Conservation (phyloP, 345 rosid species). For the Citrus reticulata region DNA sequence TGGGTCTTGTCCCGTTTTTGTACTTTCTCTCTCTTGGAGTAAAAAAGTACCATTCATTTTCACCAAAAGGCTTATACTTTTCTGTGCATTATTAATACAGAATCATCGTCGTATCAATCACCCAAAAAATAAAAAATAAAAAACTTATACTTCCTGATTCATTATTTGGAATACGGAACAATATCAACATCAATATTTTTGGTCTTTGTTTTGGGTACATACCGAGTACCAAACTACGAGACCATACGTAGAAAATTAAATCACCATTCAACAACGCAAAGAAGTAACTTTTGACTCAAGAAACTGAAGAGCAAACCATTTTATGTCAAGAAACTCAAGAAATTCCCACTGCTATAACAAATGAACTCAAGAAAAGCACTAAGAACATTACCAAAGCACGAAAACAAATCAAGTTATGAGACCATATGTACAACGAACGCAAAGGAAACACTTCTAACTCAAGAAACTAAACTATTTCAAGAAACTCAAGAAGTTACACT, state of each 20-base stretch:
- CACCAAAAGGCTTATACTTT: not conserved
- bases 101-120: not conserved
- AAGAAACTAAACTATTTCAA: not conserved
- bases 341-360: no score
- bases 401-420: no score
- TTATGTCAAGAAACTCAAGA: no score
- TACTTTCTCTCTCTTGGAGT: conserved; percentile 24
- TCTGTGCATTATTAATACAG: not conserved
- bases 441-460: not conserved
- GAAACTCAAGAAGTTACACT: not conserved
- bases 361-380: no score
- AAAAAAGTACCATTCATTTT: conserved; percentile 22
- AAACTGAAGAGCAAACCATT: no score
- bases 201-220: not conserved
- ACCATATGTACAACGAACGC: no score
- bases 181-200: not conserved
- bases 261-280: not conserved
- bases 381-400: no score
- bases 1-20: conserved; percentile 14
- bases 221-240: not conserved
- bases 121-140: not conserved
- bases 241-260: not conserved
- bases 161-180: no score
- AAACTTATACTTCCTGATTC: not conserved
- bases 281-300: not conserved